These are phyloP conservation scores for Penicillium sp. DNA, from an alignment of 2,329 filamentous ascomycete species.

Conservation along the genomic window DNA sequence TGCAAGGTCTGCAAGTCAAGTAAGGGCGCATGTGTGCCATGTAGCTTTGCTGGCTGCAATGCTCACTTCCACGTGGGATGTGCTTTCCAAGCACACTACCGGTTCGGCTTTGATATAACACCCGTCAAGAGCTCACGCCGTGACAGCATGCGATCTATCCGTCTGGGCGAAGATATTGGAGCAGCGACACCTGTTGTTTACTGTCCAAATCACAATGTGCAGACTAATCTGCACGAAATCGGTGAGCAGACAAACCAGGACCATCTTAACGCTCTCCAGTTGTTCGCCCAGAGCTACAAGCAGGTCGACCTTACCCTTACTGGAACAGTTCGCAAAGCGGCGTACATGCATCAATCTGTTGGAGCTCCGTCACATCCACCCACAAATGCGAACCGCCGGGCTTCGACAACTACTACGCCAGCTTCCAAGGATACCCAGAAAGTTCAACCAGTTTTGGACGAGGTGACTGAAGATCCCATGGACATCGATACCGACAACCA, in stretches of 20 bases:
- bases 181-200: constrained; percentile 82
- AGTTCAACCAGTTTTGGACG: constrained; percentile 19
- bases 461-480: constrained; percentile 28
- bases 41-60: constrained; percentile 58
- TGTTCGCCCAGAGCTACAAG: constrained; percentile 87
- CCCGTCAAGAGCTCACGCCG: constrained; percentile 85
- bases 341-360: constrained; percentile 54
- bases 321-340: constrained; percentile 89
- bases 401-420: constrained; percentile 54
- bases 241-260: constrained; percentile 69
- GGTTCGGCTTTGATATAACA: constrained; percentile 83
- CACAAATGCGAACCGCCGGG: constrained; percentile 49
- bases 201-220: constrained; percentile 84
- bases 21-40: constrained; percentile 76
- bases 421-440: constrained; percentile 16
- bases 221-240: constrained; percentile 73
- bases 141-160: constrained; percentile 76
- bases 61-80: constrained; percentile 80
- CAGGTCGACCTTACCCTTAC: constrained; percentile 88
- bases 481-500: constrained; percentile 31
- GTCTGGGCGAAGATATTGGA: constrained; percentile 75
- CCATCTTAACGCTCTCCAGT: constrained; percentile 77
- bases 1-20: constrained; percentile 81
- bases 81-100: constrained; percentile 77
- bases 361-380: constrained; percentile 31